Conservation (phyloP, 768 basidiomycete genomes). For the Mycena belliarum region DNA sequence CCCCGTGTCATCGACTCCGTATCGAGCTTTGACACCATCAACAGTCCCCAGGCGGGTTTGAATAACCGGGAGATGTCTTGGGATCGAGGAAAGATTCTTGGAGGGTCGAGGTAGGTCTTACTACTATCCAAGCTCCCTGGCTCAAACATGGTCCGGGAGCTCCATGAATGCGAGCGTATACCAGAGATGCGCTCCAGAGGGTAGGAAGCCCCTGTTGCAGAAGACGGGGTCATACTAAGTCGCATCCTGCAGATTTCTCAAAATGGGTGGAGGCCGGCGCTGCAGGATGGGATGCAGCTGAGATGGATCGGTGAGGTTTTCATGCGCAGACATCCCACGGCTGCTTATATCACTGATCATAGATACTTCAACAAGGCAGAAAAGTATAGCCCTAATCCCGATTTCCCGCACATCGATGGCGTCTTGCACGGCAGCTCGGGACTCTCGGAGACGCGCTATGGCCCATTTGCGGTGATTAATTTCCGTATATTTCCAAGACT, state of each 20-base stretch:
- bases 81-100: conserved; percentile 13
- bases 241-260: conserved; percentile 12
- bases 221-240: no score
- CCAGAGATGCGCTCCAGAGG: conserved; percentile 22
- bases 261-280: conserved; percentile 24
- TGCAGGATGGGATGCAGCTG: conserved; percentile 19
- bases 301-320: conserved; percentile 7
- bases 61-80: not conserved
- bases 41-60: conserved; percentile 5
- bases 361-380: conserved; percentile 23
- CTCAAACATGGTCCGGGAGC: not conserved
- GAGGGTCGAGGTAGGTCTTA: conserved; percentile 6
- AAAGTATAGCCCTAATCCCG: conserved; percentile 10
- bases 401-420: conserved; percentile 7
- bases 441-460: not conserved
- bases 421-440: conserved; percentile 11
- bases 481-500: no score
- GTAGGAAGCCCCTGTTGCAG: no score
- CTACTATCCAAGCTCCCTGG: no score
- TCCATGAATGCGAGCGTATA: conserved; percentile 22
- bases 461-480: conserved; percentile 12
- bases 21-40: not conserved
- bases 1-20: not conserved
- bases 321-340: no score
- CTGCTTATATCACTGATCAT: not conserved